phyloP scores from a whole-genome alignment of 202 grass and related monocot genomes.

The Hordeum pubiflorum region DNA sequence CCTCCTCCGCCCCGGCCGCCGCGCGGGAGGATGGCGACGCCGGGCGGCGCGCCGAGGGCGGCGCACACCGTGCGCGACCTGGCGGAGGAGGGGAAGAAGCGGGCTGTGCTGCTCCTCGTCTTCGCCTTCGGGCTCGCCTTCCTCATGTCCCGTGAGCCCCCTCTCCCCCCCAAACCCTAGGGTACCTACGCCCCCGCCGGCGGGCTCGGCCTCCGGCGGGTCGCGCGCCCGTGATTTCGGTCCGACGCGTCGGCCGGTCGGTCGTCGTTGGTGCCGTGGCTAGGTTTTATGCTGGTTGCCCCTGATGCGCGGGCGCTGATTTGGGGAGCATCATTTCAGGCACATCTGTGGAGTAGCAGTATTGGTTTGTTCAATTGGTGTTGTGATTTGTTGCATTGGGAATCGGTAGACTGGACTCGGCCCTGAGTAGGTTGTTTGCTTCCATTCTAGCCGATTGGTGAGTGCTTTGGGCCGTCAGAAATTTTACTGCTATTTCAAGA shows the following conservation, averaged over 20 bases:
- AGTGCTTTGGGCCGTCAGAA: not conserved
- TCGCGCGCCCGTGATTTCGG: not conserved
- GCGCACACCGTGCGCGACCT: constrained; percentile 56
- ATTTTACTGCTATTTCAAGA: not conserved
- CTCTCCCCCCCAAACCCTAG: not conserved
- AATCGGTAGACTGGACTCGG: not conserved
- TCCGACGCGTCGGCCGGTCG: not conserved
- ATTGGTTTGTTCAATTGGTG: not conserved
- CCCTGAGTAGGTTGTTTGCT: not conserved
- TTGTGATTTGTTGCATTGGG: not conserved
- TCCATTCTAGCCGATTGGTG: not conserved
- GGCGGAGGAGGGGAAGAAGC: constrained; percentile 95
- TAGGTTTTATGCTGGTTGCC: constrained; percentile 19
- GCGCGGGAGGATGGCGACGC: constrained; percentile 8
- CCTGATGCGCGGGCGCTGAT: not conserved
- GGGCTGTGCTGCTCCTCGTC: constrained; percentile 72
- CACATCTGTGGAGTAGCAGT: not conserved
- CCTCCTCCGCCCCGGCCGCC: not conserved
- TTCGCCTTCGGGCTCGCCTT: constrained; percentile 79
- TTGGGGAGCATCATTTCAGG: not conserved
- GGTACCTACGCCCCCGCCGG: not conserved
- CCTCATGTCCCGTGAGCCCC: constrained; percentile 82
- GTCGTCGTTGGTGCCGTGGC: not conserved
- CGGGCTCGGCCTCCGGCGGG: not conserved
- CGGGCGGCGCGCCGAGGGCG: constrained; percentile 18